A percentile compares a stretch with the other conserved stretches of the same genome.
These are phyloP conservation scores for Ilyonectria destructans DNA, from an alignment of 2,329 filamentous ascomycete species.

Conservation along the genomic window DNA sequence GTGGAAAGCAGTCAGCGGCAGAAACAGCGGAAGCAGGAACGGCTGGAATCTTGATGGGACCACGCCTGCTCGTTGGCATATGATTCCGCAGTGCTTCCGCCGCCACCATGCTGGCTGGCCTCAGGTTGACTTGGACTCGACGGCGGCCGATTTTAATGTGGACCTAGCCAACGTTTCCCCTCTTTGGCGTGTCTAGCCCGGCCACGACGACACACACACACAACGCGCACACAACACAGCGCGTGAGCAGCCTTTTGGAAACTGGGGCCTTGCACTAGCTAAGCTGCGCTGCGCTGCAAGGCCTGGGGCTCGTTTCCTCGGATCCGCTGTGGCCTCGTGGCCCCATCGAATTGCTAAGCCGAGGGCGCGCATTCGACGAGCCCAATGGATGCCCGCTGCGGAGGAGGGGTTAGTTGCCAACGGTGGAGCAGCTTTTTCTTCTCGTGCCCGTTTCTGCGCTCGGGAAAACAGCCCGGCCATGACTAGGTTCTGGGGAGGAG, in stretches of 20 bases:
- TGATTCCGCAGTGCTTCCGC: too few relatives aligned
- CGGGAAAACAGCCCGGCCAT: background rate
- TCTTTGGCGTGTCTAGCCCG: too few relatives aligned
- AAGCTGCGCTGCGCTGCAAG: constrained; percentile 14
- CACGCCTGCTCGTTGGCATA: too few relatives aligned
- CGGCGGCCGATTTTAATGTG: background rate
- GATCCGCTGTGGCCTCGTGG: constrained; percentile 8
- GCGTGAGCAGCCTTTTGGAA: too few relatives aligned
- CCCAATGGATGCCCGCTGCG: constrained; percentile 30
- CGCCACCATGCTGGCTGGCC: too few relatives aligned
- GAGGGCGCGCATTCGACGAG: constrained; percentile 45
- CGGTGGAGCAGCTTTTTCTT: constrained; percentile 14
- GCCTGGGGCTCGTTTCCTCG: background rate
- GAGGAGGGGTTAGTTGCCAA: background rate
- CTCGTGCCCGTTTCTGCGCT: constrained; percentile 10
- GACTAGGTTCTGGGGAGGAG: background rate
- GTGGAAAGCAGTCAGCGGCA: background rate
- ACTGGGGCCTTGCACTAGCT: too few relatives aligned
- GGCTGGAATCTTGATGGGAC: background rate
- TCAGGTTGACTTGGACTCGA: background rate
- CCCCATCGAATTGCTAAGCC: constrained; percentile 46
- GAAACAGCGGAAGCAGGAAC: background rate
- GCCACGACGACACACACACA: too few relatives aligned
- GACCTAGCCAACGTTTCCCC: background rate
- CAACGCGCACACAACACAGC: too few relatives aligned